phyloP scores from a whole-genome alignment of 208 protist species.

The Tritrichomonas musculus region DNA sequence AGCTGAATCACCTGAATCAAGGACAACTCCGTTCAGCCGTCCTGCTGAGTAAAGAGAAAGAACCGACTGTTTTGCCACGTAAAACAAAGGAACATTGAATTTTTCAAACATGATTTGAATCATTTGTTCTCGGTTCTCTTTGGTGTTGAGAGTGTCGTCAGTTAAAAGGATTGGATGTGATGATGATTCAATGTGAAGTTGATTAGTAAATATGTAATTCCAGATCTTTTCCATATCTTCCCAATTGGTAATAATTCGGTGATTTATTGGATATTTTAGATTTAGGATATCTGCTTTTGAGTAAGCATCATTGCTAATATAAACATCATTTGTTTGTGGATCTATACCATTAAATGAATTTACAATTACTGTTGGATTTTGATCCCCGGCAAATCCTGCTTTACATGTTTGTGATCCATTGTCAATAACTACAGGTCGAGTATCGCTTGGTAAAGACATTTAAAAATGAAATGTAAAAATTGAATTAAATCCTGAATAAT shows the following conservation, averaged over 20 bases:
- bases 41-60: slow-evolving; percentile 80
- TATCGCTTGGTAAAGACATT: too few relatives aligned
- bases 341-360: too few relatives aligned
- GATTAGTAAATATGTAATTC: slow-evolving; percentile 46
- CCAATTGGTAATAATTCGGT: slow-evolving; percentile 45
- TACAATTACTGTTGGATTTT: slow-evolving; percentile 89
- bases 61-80: slow-evolving; percentile 83
- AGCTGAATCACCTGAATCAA: too few relatives aligned
- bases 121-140: slow-evolving; percentile 78
- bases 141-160: slow-evolving; percentile 72
- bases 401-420: slow-evolving; percentile 67
- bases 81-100: slow-evolving; percentile 65
- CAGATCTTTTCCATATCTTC: slow-evolving; percentile 45
- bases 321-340: too few relatives aligned
- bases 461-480: too few relatives aligned
- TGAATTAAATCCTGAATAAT: too few relatives aligned
- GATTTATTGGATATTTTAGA: slow-evolving; percentile 43
- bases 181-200: slow-evolving; percentile 40
- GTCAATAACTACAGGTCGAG: too few relatives aligned
- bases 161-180: slow-evolving; percentile 73
- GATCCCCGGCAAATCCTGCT: slow-evolving; percentile 88
- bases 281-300: background rate
- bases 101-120: slow-evolving; percentile 80
- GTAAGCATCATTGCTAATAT: background rate
- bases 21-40: slow-evolving; percentile 71